phyloP scores from a whole-genome alignment of 2,329 filamentous ascomycete genomes.

The Paraphaeosphaeria sporulosa region DNA sequence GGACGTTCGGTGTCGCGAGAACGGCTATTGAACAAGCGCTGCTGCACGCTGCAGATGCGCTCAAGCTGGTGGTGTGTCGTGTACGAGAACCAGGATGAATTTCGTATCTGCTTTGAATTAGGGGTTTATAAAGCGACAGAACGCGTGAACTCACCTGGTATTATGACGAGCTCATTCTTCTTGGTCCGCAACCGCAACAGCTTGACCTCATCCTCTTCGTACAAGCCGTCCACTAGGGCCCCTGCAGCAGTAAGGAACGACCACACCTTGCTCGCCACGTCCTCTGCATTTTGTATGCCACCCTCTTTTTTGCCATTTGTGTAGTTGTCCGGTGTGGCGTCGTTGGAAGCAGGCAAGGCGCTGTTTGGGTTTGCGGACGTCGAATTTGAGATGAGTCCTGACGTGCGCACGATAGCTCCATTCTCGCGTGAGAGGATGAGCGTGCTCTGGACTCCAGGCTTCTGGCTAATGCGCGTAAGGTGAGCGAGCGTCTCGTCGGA shows the following conservation, averaged over 20 bases:
- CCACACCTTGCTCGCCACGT: constrained; percentile 80
- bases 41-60: constrained; percentile 10
- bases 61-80: constrained; percentile 77
- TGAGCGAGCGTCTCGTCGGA: constrained; percentile 68
- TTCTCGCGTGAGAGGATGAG: constrained; percentile 76
- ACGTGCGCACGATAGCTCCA: constrained; percentile 78
- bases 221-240: constrained; percentile 74
- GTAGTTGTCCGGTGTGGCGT: constrained; percentile 40
- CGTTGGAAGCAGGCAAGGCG: constrained; percentile 45
- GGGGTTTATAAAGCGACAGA: constrained; percentile 1
- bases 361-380: constrained; percentile 56
- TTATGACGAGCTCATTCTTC: constrained; percentile 84
- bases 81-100: constrained; percentile 80
- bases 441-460: constrained; percentile 80
- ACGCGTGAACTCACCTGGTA: constrained; percentile 61
- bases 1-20: constrained; percentile 30
- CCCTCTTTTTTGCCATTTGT: constrained; percentile 48
- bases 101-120: constrained; percentile 64
- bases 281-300: constrained; percentile 69
- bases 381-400: constrained; percentile 70
- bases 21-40: constrained; percentile 15
- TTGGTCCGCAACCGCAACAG: constrained; percentile 80
- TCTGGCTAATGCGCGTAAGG: constrained; percentile 75
- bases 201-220: constrained; percentile 80
- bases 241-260: constrained; percentile 75